Evolutionary conservation across 2,329 filamentous ascomycete species (phyloP), one percentile per base, ranked within the genome.

Genomic region (Cladophialophora yegresii): DNA sequence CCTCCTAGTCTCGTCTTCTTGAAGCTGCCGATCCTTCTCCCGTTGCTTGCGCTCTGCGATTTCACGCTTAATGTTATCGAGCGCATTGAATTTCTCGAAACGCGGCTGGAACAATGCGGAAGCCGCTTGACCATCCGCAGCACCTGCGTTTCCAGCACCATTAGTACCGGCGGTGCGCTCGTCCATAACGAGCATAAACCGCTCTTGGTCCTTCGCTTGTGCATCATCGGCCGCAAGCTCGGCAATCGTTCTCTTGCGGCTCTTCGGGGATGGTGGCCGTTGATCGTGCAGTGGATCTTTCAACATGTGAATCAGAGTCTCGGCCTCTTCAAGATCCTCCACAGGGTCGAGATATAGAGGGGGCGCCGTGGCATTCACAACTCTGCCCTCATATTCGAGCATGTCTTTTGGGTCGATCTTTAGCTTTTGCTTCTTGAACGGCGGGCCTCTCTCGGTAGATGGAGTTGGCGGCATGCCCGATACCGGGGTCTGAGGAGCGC

Each of bases 221-320:
- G 95, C 93, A 78, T 99, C 93, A 73, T 99, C 95, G 7, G 93
- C 93, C 8, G 92, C 95, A 80, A 98, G 87, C 75, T 99, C 93
- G 8, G 95, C 95, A 20, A 96, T 89, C 0, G 95, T 99, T 67
- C 93, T 87, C 82, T 99, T 98, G 63, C 95, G 84, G 7, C 88
- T 89, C 82, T 96, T 97, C 2, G 92, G 92, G 65, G 89, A 85
- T 0, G 95, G 93, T 9, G 92, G 88, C 50, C 86, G 82, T 56
- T 89, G 85, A 32, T 86, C 85, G 75, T 97, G 91, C 62, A 92
- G 86, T 6, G 92, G 89, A 75, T 96, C 90, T 22, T 86, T 83
- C 70, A 93, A 81, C 20, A 84, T 81, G 32, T 91, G 87, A 2
- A 98, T 82, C 3, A 96, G 82, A 10, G 83, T 82, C 54, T 92